Evolutionary conservation across 495 filamentous ascomycete genomes (phyloP).

Genomic region (Aspergillus ostianus): DNA sequence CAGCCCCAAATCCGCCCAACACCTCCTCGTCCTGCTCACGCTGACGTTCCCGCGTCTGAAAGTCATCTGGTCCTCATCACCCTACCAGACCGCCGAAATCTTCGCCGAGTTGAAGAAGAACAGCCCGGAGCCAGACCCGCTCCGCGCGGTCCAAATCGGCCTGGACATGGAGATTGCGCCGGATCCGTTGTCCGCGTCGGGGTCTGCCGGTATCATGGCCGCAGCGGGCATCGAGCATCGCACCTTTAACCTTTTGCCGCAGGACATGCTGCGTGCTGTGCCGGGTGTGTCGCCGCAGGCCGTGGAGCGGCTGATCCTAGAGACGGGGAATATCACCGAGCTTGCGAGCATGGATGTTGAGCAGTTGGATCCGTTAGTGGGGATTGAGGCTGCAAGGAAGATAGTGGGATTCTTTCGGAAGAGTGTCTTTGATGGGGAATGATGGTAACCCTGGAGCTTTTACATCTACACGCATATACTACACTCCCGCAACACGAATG

Average conservation of each 20-base stretch:
- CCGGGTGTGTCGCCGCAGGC: constrained; percentile 84
- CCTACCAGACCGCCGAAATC: constrained; percentile 96
- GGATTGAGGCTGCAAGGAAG: constrained; percentile 74
- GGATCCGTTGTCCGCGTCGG: constrained; percentile 32
- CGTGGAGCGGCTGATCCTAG: constrained; percentile 63
- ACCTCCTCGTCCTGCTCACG: constrained; percentile 88
- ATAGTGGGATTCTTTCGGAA: constrained; percentile 82
- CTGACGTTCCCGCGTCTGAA: constrained; percentile 86
- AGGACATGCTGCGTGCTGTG: constrained; percentile 85
- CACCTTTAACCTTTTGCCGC: constrained; percentile 62
- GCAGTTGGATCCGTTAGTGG: constrained; percentile 70
- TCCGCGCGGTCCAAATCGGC: constrained; percentile 79
- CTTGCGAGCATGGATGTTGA: constrained; percentile 82
- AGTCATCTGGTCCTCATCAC: constrained; percentile 90
- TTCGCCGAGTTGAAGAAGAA: constrained; percentile 90
- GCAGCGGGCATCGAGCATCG: constrained; percentile 51
- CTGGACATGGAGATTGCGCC: constrained; percentile 59
- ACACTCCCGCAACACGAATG: not conserved
- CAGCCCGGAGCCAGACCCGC: constrained; percentile 84
- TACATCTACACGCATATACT: no score
- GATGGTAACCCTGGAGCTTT: no score
- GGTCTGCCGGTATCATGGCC: constrained; percentile 59
- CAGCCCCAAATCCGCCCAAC: constrained; percentile 72
- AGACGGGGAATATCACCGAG: constrained; percentile 74
- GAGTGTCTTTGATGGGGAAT: constrained; percentile 62